phyloP scores from a whole-genome alignment of 352 stramenopile genomes.

The Phytophthora fragariaefolia region DNA sequence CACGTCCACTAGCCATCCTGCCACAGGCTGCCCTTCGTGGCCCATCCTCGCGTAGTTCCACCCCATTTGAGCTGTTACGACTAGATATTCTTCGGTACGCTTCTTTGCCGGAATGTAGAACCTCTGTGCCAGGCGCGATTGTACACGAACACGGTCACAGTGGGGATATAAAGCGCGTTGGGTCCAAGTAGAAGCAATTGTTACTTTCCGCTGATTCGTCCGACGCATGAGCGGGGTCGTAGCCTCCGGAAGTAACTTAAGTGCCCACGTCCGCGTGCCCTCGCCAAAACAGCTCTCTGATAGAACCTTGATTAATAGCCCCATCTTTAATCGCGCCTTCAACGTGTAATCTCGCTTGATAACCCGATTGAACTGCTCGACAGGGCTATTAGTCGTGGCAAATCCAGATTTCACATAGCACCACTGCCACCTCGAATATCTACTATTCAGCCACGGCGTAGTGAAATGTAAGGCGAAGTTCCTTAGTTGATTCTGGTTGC shows the following conservation, averaged over 20 bases:
- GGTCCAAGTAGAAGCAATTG: no score
- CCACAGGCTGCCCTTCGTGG: no score
- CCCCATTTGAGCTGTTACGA: no score
- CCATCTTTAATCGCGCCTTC: constrained; percentile 15
- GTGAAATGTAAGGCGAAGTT: constrained; percentile 20
- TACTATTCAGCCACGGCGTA: constrained; percentile 9
- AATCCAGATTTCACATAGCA: constrained; percentile 12
- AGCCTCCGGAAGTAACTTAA: not conserved
- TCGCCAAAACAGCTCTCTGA: constrained; percentile 3
- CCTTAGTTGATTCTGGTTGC: not conserved
- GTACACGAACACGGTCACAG: no score
- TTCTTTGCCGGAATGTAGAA: no score
- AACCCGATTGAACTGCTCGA: constrained; percentile 31
- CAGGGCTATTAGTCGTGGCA: constrained; percentile 26
- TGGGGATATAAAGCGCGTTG: no score
- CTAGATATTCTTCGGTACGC: no score
- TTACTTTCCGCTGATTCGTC: no score
- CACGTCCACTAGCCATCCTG: no score
- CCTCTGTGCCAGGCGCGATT: no score
- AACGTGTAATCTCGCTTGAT: constrained; percentile 29
- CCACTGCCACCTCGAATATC: constrained; percentile 30
- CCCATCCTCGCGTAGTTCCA: no score
- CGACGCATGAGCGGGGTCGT: not conserved
- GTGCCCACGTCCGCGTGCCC: not conserved
- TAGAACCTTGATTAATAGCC: not conserved